Conservation (phyloP, 2,329 filamentous ascomycete genomes). For the Lasiodiplodia theobromae region DNA sequence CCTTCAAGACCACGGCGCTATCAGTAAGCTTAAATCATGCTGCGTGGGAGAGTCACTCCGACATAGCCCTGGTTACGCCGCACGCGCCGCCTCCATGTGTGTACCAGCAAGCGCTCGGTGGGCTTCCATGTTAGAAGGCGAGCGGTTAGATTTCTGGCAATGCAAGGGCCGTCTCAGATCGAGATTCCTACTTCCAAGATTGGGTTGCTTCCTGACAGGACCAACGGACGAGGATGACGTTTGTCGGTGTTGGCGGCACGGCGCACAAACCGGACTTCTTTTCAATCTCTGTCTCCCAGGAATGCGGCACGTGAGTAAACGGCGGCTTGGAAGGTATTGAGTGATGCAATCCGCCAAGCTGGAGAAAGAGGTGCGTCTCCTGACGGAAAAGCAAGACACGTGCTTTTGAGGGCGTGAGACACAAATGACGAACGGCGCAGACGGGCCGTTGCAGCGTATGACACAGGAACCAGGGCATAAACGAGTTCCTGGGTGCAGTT, state of each 20-base stretch:
- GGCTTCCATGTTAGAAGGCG: not conserved
- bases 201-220: not conserved
- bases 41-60: not conserved
- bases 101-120: constrained; percentile 16
- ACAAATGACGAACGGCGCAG: constrained; percentile 25
- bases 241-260: not conserved
- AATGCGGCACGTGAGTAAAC: not conserved
- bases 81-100: not conserved
- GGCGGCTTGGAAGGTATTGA: not conserved
- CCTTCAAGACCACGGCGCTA: not conserved
- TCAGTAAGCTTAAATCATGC: constrained; percentile 14
- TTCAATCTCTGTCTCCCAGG: not conserved
- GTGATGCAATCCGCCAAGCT: constrained; percentile 2
- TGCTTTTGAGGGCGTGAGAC: constrained; percentile 24
- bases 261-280: not conserved
- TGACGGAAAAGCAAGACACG: constrained; percentile 7
- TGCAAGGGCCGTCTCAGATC: constrained; percentile 11
- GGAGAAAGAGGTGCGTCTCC: constrained; percentile 15
- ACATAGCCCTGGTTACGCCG: constrained; percentile 6
- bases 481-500: constrained; percentile 8
- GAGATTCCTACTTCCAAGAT: constrained; percentile 19
- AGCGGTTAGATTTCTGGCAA: constrained; percentile 4
- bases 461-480: constrained; percentile 18
- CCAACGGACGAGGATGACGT: constrained; percentile 3
- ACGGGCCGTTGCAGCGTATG: constrained; percentile 25